Evolutionary conservation across 2,329 filamentous ascomycete species (phyloP).

Genomic region (Elsinoe australis): DNA sequence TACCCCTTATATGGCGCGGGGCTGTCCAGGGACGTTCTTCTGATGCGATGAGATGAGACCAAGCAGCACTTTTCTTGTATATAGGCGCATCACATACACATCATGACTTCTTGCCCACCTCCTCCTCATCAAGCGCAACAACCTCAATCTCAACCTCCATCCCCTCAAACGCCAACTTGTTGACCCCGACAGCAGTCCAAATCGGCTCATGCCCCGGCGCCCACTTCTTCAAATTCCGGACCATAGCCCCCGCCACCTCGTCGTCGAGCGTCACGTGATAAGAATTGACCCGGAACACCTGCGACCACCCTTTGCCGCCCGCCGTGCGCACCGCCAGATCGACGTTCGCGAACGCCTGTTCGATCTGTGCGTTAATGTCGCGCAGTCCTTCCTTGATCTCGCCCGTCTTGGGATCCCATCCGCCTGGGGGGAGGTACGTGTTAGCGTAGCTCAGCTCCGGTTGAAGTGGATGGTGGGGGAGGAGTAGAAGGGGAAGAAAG

Average conservation of each 20-base stretch:
- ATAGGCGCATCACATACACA: too few species aligned
- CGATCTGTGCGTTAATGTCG: slow-evolving; percentile 29
- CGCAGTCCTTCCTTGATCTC: slow-evolving; percentile 20
- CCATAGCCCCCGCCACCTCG: slow-evolving; percentile 35
- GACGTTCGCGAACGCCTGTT: slow-evolving; percentile 49
- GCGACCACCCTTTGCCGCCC: slow-evolving; percentile 50
- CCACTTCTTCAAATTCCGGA: slow-evolving; percentile 43
- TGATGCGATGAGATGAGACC: too few species aligned
- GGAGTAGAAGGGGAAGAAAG: neutral
- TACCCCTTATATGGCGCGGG: too few species aligned
- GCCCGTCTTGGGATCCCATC: slow-evolving; percentile 29
- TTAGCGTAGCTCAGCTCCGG: too few species aligned
- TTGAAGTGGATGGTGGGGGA: too few species aligned
- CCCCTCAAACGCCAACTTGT: slow-evolving; percentile 38
- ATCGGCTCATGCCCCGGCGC: slow-evolving; percentile 48
- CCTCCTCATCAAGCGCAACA: neutral
- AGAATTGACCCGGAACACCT: slow-evolving; percentile 38
- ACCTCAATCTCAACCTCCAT: slow-evolving; percentile 57
- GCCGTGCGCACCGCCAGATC: slow-evolving; percentile 45
- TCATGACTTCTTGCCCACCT: too few species aligned
- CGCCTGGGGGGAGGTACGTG: slow-evolving; percentile 24
- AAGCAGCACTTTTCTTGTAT: too few species aligned
- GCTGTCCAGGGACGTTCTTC: too few species aligned
- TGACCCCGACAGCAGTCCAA: slow-evolving; percentile 49
- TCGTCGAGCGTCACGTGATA: slow-evolving; percentile 24